A percentile compares a stretch with the other conserved stretches of the same genome.
These are phyloP conservation scores for Backusella macrospora DNA, from an alignment of 192 early-diverging fungal species.

Conservation along the genomic window DNA sequence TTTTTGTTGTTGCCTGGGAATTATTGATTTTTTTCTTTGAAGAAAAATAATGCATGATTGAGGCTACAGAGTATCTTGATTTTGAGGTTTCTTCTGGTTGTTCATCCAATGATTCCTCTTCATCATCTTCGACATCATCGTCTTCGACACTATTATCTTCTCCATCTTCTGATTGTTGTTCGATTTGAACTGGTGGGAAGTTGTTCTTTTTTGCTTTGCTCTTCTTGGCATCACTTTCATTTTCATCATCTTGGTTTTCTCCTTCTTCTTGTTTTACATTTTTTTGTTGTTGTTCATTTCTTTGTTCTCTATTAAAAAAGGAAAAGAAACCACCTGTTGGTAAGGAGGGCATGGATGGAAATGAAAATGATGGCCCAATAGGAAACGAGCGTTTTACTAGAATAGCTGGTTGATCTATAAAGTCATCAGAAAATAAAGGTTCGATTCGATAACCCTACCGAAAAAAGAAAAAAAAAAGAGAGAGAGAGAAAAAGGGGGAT, in stretches of 20 bases:
- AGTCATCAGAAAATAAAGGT: slow-evolving; percentile 52
- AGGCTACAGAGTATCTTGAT: neutral
- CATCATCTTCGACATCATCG: neutral
- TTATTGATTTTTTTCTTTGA: neutral
- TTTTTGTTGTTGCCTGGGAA: neutral
- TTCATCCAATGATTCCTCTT: neutral
- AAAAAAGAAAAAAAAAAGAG: too few species aligned
- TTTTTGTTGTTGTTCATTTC: neutral
- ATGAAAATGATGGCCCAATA: slow-evolving; percentile 38
- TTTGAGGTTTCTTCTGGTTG: neutral
- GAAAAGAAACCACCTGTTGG: slow-evolving; percentile 27
- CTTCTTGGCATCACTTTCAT: neutral
- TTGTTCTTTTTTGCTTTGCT: neutral
- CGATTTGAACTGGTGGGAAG: neutral
- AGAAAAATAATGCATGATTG: slow-evolving; percentile 13
- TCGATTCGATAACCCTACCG: slow-evolving; percentile 73
- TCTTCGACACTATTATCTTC: neutral
- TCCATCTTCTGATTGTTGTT: neutral
- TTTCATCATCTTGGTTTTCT: too few species aligned
- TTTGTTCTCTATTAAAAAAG: slow-evolving; percentile 22
- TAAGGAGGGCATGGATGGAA: slow-evolving; percentile 42
- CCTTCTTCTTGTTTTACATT: too few species aligned
- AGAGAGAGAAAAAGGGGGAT: too few species aligned
- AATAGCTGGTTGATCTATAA: slow-evolving; percentile 42
- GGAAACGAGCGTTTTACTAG: slow-evolving; percentile 37